Percentiles rank a stretch among this genome's conserved stretches.
Evolutionary conservation across 1,284 basidiomycete species (phyloP).

Genomic region (Moniliophthora roreri): DNA sequence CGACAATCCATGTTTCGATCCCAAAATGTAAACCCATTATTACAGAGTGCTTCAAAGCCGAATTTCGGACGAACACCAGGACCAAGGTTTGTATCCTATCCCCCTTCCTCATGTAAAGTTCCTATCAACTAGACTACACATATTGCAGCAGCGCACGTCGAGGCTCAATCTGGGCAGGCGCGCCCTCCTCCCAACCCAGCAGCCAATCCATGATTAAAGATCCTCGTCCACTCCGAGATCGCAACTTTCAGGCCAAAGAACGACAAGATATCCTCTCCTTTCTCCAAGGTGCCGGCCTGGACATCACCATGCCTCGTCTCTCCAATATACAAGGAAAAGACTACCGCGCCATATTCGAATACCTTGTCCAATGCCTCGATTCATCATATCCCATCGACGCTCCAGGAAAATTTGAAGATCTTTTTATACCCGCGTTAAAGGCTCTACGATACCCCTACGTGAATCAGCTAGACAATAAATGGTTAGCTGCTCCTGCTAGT

Average conservation of each 20-base stretch:
- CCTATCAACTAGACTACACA: neutral
- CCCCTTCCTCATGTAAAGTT: constrained; percentile 4
- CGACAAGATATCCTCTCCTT: constrained; percentile 72
- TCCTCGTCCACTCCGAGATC: constrained; percentile 71
- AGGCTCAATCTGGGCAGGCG: constrained; percentile 65
- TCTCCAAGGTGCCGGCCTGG: constrained; percentile 61
- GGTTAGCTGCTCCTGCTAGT: constrained; percentile 81
- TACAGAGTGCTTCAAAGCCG: constrained; percentile 68
- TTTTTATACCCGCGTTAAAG: constrained; percentile 73
- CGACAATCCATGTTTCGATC: constrained; percentile 67
- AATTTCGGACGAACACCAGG: constrained; percentile 71
- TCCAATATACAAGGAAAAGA: constrained; percentile 79
- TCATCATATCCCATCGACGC: constrained; percentile 59
- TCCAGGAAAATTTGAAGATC: constrained; percentile 73
- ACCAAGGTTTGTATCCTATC: constrained; percentile 50
- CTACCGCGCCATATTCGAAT: constrained; percentile 79
- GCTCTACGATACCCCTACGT: constrained; percentile 77
- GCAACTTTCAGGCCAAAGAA: constrained; percentile 70
- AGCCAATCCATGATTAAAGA: constrained; percentile 58
- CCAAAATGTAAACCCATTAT: constrained; percentile 62
- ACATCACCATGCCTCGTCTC: constrained; percentile 65
- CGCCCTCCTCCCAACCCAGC: constrained; percentile 41
- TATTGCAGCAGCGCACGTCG: constrained; percentile 54
- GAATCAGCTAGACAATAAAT: constrained; percentile 74
- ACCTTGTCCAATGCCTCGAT: constrained; percentile 73